Conservation (phyloP, 1,284 basidiomycete genomes). For the Leccinum huronense region DNA sequence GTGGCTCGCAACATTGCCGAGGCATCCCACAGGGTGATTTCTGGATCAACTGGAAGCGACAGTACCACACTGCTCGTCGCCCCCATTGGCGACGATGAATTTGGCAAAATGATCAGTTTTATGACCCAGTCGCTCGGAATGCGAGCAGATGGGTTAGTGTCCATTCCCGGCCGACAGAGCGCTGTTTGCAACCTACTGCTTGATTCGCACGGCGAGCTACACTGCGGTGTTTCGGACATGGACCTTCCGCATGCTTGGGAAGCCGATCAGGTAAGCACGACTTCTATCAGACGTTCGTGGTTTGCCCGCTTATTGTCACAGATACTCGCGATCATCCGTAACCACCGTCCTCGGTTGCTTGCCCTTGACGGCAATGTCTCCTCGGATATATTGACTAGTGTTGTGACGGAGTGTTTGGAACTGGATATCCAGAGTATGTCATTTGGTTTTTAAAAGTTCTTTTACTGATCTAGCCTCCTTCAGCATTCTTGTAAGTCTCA, state of each 20-base stretch:
- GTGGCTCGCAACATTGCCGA: constrained; percentile 95
- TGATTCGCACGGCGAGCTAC: constrained; percentile 68
- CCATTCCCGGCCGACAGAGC: constrained; percentile 45
- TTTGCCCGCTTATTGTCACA: constrained; percentile 7
- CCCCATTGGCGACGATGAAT: constrained; percentile 65
- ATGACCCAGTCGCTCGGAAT: constrained; percentile 67
- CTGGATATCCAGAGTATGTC: constrained; percentile 53
- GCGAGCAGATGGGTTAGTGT: constrained; percentile 77
- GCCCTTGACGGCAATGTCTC: constrained; percentile 84
- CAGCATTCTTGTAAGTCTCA: constrained; percentile 62
- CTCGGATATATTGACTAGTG: constrained; percentile 46
- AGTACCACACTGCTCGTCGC: constrained; percentile 54
- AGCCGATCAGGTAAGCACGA: constrained; percentile 44
- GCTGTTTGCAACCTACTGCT: constrained; percentile 87
- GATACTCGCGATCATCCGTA: constrained; percentile 40
- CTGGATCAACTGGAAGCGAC: constrained; percentile 37
- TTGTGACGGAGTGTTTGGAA: constrained; percentile 52
- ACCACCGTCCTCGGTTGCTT: constrained; percentile 58
- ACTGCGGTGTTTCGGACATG: constrained; percentile 92
- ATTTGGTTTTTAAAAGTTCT: neutral
- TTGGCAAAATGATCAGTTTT: constrained; percentile 61
- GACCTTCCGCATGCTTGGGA: constrained; percentile 59
- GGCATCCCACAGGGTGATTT: constrained; percentile 68
- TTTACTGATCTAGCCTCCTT: constrained; percentile 10
- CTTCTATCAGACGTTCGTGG: constrained; percentile 2